Conservation (phyloP, 2,329 filamentous ascomycete species). For the Fusarium nelsonii region DNA sequence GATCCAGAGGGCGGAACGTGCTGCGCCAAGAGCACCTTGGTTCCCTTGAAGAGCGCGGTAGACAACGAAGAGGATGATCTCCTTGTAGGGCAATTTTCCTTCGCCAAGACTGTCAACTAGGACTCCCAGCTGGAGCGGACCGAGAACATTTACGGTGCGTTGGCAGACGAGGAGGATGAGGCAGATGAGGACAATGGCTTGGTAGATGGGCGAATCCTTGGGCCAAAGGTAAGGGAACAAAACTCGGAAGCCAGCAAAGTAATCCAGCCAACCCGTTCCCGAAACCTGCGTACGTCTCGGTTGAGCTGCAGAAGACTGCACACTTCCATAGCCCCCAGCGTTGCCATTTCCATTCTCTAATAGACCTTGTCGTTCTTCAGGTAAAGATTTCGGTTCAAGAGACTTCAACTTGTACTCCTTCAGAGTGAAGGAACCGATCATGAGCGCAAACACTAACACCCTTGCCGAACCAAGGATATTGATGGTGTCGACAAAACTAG, state of each 20-base stretch:
- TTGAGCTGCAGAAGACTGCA: slow-evolving; percentile 18
- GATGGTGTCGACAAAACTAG: slow-evolving; percentile 49
- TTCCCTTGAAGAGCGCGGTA: slow-evolving; percentile 61
- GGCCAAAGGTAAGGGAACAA: slow-evolving; percentile 63
- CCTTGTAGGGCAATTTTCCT: slow-evolving; percentile 57
- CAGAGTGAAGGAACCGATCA: slow-evolving; percentile 50
- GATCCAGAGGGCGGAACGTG: slow-evolving; percentile 61
- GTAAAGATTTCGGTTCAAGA: slow-evolving; percentile 45
- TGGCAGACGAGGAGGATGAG: slow-evolving; percentile 57
- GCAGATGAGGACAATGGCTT: slow-evolving; percentile 57
- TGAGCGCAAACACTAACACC: slow-evolving; percentile 51
- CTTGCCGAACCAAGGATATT: slow-evolving; percentile 51
- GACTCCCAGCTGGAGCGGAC: slow-evolving; percentile 57
- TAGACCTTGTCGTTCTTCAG: slow-evolving; percentile 55
- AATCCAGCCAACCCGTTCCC: slow-evolving; percentile 59
- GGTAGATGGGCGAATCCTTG: slow-evolving; percentile 56
- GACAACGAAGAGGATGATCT: slow-evolving; percentile 59
- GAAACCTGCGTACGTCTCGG: slow-evolving; percentile 51
- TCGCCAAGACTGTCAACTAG: slow-evolving; percentile 57
- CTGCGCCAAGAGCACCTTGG: slow-evolving; percentile 58
- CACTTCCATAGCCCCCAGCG: slow-evolving; percentile 48
- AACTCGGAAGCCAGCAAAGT: slow-evolving; percentile 59
- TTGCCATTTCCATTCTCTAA: slow-evolving; percentile 55
- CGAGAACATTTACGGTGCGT: slow-evolving; percentile 59
- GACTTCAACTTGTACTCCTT: slow-evolving; percentile 51